Base-by-base conservation (phyloP, 75 land plant species). In the Cryptomeria japonica region DNA sequence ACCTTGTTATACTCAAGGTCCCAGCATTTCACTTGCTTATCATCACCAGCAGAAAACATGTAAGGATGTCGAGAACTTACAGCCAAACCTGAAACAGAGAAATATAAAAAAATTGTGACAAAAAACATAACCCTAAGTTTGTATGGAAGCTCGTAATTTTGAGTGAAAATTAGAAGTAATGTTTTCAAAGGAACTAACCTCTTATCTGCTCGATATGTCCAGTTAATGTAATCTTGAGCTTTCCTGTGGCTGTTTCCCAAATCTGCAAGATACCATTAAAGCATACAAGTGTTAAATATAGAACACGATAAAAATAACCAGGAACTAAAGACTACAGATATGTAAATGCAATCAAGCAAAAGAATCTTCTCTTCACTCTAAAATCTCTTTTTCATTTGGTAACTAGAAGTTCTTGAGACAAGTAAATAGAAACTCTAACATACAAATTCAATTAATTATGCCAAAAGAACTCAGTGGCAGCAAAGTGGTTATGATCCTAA, bases 1-100 rank as follows among this genome's bases (percentile, higher is more conserved):
- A 97, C 99, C 97, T 98, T 98, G 87, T 98, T 98, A 86, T 98
- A 96, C 88, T 98, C 99, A 36, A 98, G 96, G 87, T 98, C 99
- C 99, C 99, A 98, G 86, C 99, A 98, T 92, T 98, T 98, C 55
- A 98, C 99, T 91, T 93, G 96, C 85, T 98, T 98, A 88, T 98
- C 99, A 92, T 98, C 99, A 89, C 99, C 99, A 84, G 99, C 99
- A 87, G 99, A 98, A 86, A 98, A 98, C 96, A 98, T 84, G 85
- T 98, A 98, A 1, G 99, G 98, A 89, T 97, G 96, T 39, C 91
- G 90, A 84, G 84, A 85, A 78, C 99, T 97, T 46, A 98, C 97
- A 86, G 99, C 99, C 88, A 98, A 96, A 39, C 99, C 99, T 98
- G 94, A 31, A 46, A 80, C 39, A 83, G 7, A n/a, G 47, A 89